Base-by-base conservation (phyloP, 495 filamentous ascomycete genomes). In the Xylaria castorea region DNA sequence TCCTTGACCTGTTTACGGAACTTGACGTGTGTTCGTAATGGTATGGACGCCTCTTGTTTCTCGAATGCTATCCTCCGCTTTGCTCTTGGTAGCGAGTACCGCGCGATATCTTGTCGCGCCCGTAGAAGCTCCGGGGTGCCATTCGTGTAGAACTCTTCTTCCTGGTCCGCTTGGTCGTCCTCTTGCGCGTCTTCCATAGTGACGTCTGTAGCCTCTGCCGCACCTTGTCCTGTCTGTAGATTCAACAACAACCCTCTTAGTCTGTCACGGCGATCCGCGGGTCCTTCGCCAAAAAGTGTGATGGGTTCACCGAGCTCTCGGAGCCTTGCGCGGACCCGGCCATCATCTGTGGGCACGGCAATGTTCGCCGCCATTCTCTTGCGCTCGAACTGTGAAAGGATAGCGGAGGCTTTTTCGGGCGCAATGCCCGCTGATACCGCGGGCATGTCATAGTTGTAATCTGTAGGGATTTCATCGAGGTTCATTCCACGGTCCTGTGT, bases 61-160 rank as follows among this genome's bases (percentile, higher is more conserved):
- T 97, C 93, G 63, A 89, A 90, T 5, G 88, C 89, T 9, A 97
- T 87, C 69, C 95, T 86, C 66, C 86, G 83, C 78, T 92, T 93
- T 60, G 96, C 94, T 61, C 92, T 85, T 5, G 94, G 95, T 36
- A 99, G 81, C 20, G 94, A 97, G 80, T 91, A 98, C 22, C 87
- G 84, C 8, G 96, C 97, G 68, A 99, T 97, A 11, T 90, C 87
- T 77, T 89, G 91, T 60, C 96, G 87, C 6, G 94, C 93, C 27
- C 91, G 85, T 22, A 97, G 84, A 14, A 99, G 83, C 63, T 92
- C 92, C 12, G 88, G 83, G 3, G 87, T 85, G 0, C 97, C 96
- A 64, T 91, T 88, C 0, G 95, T 97, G 79, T 98, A 99, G 79
- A 98, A 98, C 74, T 99, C 96, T 79, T 98, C 96, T 74, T 97